phyloP scores from a whole-genome alignment of 805 yeast species.

The Tetrapisispora pingtungensis region DNA sequence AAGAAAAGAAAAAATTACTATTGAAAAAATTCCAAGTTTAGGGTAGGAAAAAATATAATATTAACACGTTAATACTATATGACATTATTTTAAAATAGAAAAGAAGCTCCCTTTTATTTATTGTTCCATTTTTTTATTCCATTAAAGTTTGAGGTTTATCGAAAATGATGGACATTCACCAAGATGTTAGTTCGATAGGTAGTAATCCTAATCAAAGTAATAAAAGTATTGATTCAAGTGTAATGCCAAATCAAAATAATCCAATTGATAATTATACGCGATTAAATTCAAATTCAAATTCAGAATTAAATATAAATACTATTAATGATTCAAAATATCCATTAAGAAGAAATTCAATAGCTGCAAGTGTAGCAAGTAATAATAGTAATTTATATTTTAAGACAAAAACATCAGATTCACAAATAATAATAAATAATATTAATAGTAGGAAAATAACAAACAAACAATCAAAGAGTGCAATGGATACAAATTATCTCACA shows the following conservation, averaged over 20 bases:
- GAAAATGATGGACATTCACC: background rate
- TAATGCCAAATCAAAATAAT: background rate
- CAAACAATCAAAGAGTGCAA: background rate
- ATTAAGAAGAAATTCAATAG: background rate
- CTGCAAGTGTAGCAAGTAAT: background rate
- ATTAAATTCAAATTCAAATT: background rate
- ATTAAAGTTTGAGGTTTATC: background rate
- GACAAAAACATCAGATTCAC: background rate
- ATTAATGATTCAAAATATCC: background rate
- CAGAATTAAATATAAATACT: background rate
- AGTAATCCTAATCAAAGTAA: background rate
- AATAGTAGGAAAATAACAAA: background rate
- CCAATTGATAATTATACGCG: background rate
- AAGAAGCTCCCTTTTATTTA: background rate
- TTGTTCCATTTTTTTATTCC: no score
- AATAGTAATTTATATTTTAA: conserved; percentile 1
- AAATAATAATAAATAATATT: background rate
- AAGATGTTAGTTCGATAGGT: background rate
- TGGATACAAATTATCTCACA: background rate
- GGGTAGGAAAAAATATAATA: no score
- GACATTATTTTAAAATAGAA: background rate
- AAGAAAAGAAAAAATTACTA: no score
- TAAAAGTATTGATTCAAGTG: background rate
- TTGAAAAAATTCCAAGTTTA: background rate
- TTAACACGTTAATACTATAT: no score